phyloP scores from a whole-genome alignment of 2,329 filamentous ascomycete genomes.

The Tolypocladium paradoxum region DNA sequence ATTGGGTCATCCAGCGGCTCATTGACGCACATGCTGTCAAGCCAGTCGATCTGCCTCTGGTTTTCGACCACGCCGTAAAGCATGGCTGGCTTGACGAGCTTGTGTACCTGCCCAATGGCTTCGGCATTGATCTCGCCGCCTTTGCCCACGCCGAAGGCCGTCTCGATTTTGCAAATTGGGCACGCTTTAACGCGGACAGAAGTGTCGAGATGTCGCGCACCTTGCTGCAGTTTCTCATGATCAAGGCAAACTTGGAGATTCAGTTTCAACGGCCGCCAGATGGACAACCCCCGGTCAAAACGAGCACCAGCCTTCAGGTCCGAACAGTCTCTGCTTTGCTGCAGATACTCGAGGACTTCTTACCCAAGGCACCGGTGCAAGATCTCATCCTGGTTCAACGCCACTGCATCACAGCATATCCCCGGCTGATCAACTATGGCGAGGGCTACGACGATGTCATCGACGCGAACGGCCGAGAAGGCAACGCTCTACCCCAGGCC shows the following conservation, averaged over 20 bases:
- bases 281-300: slow-evolving; percentile 40
- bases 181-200: slow-evolving; percentile 57
- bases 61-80: slow-evolving; percentile 57
- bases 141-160: slow-evolving; percentile 70
- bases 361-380: slow-evolving; percentile 46
- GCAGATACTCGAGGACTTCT: slow-evolving; percentile 63
- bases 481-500: slow-evolving; percentile 68
- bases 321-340: slow-evolving; percentile 77
- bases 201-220: slow-evolving; percentile 58
- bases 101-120: slow-evolving; percentile 66
- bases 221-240: slow-evolving; percentile 69
- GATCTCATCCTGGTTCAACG: slow-evolving; percentile 75
- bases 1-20: slow-evolving; percentile 74
- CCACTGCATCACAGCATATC: slow-evolving; percentile 84
- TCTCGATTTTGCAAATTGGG: slow-evolving; percentile 76
- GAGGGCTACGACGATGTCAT: slow-evolving; percentile 89
- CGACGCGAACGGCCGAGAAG: slow-evolving; percentile 68
- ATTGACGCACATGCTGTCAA: slow-evolving; percentile 73
- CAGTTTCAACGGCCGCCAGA: slow-evolving; percentile 62
- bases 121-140: slow-evolving; percentile 79
- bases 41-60: slow-evolving; percentile 34
- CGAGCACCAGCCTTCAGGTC: slow-evolving; percentile 68
- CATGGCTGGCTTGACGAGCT: slow-evolving; percentile 79
- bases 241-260: slow-evolving; percentile 75
- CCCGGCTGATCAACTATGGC: slow-evolving; percentile 90